Base-by-base conservation (phyloP, 164 flowering plant species). In the Stephania cephalantha region DNA sequence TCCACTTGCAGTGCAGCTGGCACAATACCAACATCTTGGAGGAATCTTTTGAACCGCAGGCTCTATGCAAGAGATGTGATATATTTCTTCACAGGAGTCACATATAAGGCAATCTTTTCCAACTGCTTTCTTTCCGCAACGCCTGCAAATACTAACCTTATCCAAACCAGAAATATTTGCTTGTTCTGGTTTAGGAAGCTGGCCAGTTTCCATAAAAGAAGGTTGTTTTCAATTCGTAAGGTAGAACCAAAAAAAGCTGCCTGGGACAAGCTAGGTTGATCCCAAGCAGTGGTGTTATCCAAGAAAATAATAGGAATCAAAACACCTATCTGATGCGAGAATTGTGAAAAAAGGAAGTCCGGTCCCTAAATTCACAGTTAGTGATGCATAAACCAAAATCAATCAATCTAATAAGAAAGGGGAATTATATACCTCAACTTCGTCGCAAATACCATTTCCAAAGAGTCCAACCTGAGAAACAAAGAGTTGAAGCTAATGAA, bases 21-120 rank as follows among this genome's bases (percentile, higher is more conserved):
- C 78, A 84, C 98, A 93, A 70, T 86, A 91, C 95, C 98, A 90
- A 78, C 84, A 88, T 74, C 75, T 84, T 0, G 72, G 74, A 17
- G 93, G 90, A 76, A 88, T 87, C 79, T 83, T 88, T 75, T 81
- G 81, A 30, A 88, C 79, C 55, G 88, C 84, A 48, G 97, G 91
- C 73, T 88, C 76, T 69, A 89, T 85, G 73, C 98, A 91, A 73
- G 87, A 82, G 68, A 91, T 74, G 72, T 95, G 99, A 83, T 86
- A 88, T 81, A 88, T 85, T 45, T 85, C 91, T 79, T 91, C 92
- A 81, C 99, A 95, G 25, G 90, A 83, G 83, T 93, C 92, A 82
- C 98, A 93, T 10, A 91, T 86, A n/a, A 92, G 83, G 81, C 84
- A 82, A 46, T 87, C 81, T 74, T 71, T 82, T 50, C 81, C 95